A percentile compares a stretch with the other conserved stretches of the same genome.
phyloP scores from a whole-genome alignment of 164 flowering plant genomes.

The Cinnamomum micranthum region DNA sequence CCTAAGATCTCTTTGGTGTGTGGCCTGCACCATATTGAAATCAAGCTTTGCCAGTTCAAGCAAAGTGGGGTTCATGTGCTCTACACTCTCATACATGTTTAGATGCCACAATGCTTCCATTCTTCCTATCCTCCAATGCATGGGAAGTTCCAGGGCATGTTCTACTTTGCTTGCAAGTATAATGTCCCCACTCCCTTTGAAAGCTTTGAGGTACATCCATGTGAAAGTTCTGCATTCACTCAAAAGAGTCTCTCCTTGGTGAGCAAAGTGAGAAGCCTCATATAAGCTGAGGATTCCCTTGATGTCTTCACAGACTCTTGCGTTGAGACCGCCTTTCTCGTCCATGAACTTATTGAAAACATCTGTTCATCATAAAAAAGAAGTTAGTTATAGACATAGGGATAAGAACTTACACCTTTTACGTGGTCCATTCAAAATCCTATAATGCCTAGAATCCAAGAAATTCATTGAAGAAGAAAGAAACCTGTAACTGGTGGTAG shows the following conservation, averaged over 20 bases:
- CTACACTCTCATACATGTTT: not conserved
- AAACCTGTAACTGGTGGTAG: too few relatives aligned
- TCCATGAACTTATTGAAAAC: too few relatives aligned
- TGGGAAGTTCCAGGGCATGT: slow-evolving; percentile 31
- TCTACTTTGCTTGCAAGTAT: slow-evolving; percentile 14
- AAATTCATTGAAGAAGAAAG: too few relatives aligned
- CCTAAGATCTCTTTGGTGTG: not conserved
- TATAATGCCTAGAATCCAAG: too few relatives aligned
- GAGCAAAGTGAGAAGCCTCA: slow-evolving; percentile 20
- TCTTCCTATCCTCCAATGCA: slow-evolving; percentile 39
- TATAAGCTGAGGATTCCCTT: slow-evolving; percentile 17
- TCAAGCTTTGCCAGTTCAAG: slow-evolving; percentile 9
- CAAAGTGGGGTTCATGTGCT: not conserved
- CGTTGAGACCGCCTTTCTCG: not conserved
- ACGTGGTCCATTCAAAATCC: too few relatives aligned
- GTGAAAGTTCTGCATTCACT: slow-evolving; percentile 36
- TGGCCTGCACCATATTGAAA: slow-evolving; percentile 4
- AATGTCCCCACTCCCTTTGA: not conserved
- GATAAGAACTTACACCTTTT: too few relatives aligned
- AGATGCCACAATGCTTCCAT: slow-evolving; percentile 23
- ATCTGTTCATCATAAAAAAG: too few relatives aligned
- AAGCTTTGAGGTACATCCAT: slow-evolving; percentile 15
- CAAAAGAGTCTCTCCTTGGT: slow-evolving; percentile 42
- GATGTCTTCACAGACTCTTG: not conserved
- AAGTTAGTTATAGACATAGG: too few relatives aligned